Evolutionary conservation across 768 basidiomycete species (phyloP).

Genomic region (Boletus edulis): DNA sequence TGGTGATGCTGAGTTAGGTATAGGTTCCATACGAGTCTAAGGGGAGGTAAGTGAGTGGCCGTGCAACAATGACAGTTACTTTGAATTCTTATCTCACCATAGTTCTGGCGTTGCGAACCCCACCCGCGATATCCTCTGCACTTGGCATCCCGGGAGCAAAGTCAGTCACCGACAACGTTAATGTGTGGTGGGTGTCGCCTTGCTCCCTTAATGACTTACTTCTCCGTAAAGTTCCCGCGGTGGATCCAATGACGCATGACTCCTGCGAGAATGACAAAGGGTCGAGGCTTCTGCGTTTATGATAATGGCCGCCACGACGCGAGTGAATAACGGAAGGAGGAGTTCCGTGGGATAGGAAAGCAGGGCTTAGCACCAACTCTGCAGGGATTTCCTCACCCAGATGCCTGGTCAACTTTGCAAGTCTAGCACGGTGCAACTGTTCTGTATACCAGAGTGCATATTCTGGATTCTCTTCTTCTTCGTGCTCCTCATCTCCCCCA

Average conservation of each 20-base stretch:
- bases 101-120: neutral
- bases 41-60: neutral
- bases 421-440: constrained; percentile 30
- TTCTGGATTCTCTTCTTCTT: constrained; percentile 1
- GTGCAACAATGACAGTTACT: neutral
- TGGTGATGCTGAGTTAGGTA: neutral
- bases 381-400: constrained; percentile 39
- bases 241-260: neutral
- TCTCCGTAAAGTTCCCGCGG: constrained; percentile 19
- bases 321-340: neutral
- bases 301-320: constrained; percentile 1
- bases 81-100: constrained; percentile 4
- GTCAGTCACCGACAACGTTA: neutral
- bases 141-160: neutral
- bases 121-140: neutral
- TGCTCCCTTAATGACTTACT: constrained; percentile 29
- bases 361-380: constrained; percentile 28
- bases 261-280: constrained; percentile 1
- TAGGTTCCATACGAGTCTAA: neutral
- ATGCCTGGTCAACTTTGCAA: constrained; percentile 37
- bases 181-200: neutral
- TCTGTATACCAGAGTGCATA: constrained; percentile 10
- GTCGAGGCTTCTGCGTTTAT: constrained; percentile 19
- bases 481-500: constrained; percentile 1
- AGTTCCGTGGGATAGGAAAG: neutral